Percentiles rank a stretch among this genome's conserved stretches.
These are phyloP conservation scores for Eutypella sp. DNA, from an alignment of 2,329 filamentous ascomycete species.

Conservation along the genomic window DNA sequence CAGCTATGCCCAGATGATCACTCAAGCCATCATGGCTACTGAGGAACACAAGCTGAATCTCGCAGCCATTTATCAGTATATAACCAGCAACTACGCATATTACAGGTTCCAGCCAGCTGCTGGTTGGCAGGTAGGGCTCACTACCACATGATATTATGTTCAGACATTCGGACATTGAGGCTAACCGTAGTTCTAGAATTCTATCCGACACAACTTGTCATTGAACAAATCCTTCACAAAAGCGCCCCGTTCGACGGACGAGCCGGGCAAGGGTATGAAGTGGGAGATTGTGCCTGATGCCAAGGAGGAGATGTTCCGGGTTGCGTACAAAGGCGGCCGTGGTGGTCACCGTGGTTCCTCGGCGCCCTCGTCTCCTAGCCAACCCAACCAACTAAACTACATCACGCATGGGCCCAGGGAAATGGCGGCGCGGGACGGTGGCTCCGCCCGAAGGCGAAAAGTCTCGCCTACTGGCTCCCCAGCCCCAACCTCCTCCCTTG, in stretches of 20 bases:
- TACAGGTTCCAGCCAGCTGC: slow-evolving; percentile 72
- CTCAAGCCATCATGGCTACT: slow-evolving; percentile 86
- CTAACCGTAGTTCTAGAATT: slow-evolving; percentile 59
- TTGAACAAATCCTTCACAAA: slow-evolving; percentile 94
- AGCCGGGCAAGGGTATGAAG: slow-evolving; percentile 98
- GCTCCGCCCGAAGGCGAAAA: slow-evolving; percentile 53
- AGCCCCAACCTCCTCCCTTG: slow-evolving; percentile 44
- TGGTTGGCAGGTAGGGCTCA: slow-evolving; percentile 76
- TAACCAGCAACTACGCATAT: slow-evolving; percentile 86
- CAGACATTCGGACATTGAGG: not conserved
- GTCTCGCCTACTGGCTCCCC: slow-evolving; percentile 50
- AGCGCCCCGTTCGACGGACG: slow-evolving; percentile 84
- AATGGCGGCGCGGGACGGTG: slow-evolving; percentile 45
- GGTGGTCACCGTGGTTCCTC: slow-evolving; percentile 64
- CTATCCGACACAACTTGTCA: slow-evolving; percentile 92
- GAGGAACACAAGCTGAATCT: slow-evolving; percentile 85
- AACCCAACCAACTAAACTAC: slow-evolving; percentile 53
- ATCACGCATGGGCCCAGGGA: slow-evolving; percentile 55
- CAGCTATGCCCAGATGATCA: slow-evolving; percentile 96
- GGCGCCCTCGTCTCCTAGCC: slow-evolving; percentile 61
- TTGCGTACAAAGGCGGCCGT: slow-evolving; percentile 56
- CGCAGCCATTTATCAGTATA: slow-evolving; percentile 89
- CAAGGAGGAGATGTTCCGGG: slow-evolving; percentile 82
- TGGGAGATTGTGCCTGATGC: slow-evolving; percentile 88
- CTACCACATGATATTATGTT: not conserved